These are phyloP conservation scores for Trametes sp. DNA, from an alignment of 1,284 basidiomycete genomes.

Conservation along the genomic window DNA sequence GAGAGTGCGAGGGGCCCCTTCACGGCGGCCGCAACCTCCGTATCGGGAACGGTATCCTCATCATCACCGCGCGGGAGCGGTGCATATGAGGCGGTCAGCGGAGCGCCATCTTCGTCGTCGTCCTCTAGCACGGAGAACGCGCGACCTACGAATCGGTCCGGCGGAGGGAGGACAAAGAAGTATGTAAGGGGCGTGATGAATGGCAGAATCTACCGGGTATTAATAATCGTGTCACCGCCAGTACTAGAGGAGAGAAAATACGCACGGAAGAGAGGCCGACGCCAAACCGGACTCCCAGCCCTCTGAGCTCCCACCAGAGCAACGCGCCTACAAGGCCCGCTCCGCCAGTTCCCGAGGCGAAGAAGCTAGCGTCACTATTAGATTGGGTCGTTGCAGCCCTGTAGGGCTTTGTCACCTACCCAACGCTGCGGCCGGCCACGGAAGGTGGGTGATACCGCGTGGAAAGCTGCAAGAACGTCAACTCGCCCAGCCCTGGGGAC, in stretches of 20 bases:
- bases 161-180: conserved; percentile 75
- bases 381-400: not conserved
- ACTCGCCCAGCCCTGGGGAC: conserved; percentile 81
- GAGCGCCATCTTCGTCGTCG: conserved; percentile 43
- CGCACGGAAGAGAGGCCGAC: conserved; percentile 83
- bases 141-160: conserved; percentile 51
- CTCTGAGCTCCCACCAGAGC: conserved; percentile 94
- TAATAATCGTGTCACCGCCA: no score
- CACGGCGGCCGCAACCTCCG: conserved; percentile 17
- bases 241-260: no score
- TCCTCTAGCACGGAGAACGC: conserved; percentile 46
- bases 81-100: conserved; percentile 55
- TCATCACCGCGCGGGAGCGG: conserved; percentile 57
- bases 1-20: conserved; percentile 57
- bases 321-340: conserved; percentile 94
- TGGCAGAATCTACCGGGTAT: conserved; percentile 69
- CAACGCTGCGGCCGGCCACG: conserved; percentile 74
- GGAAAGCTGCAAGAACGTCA: conserved; percentile 94
- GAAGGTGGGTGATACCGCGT: conserved; percentile 81
- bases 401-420: conserved; percentile 51
- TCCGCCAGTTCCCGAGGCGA: conserved; percentile 92
- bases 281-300: conserved; percentile 84
- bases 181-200: conserved; percentile 79
- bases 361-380: conserved; percentile 59
- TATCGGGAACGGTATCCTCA: conserved; percentile 15